Evolutionary conservation across 257 asterid genomes (phyloP), one percentile per base, ranked within the genome.

Genomic region (Solanum chmielewskii): DNA sequence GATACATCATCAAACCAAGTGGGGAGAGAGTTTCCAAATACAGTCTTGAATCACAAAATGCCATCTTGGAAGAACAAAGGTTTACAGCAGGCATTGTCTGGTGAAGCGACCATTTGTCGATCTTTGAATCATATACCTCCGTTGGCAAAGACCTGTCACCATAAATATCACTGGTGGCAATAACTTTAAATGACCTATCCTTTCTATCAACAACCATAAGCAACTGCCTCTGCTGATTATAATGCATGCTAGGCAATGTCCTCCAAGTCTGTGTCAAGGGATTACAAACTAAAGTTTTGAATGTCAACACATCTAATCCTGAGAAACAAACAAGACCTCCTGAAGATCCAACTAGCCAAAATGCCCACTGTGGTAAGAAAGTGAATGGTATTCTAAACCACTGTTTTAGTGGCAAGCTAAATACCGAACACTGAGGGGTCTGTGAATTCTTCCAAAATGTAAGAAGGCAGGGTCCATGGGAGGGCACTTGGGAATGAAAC

Each of bases 321-420:
- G 99, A 94, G 88, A 97, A 96, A 85, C 99, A 97, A 21, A 96
- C 96, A 39, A 97, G 96, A 20, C 99, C 99, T 7, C 98, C 97
- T 2, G 99, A 97, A 77, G 99, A 97, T 85, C 99, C 99, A n/a
- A 97, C 99, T 90, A 97, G 68, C 99, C 99, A 95, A 88, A 92
- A 95, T 20, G 99, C 98, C 99, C 99, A 97, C 14, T 86, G 94
- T 1, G 99, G 99, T 45, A 97, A 92, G 90, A 97, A 97, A 1
- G 92, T 92, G 85, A 97, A 97, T 2, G 99, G 99, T 81, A 97
- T 93, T 85, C 98, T 92, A 89, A 96, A 97, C 99, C 99, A 96
- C 87, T 97, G 99, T 89, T 96, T 97, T 86, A 97, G 87, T 1
- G 99, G 99, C 93, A 97, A 89, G 91, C 99, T 97, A 71, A 94